These are phyloP conservation scores for Fusarium continuum DNA, from an alignment of 2,329 filamentous ascomycete species.

Conservation along the genomic window DNA sequence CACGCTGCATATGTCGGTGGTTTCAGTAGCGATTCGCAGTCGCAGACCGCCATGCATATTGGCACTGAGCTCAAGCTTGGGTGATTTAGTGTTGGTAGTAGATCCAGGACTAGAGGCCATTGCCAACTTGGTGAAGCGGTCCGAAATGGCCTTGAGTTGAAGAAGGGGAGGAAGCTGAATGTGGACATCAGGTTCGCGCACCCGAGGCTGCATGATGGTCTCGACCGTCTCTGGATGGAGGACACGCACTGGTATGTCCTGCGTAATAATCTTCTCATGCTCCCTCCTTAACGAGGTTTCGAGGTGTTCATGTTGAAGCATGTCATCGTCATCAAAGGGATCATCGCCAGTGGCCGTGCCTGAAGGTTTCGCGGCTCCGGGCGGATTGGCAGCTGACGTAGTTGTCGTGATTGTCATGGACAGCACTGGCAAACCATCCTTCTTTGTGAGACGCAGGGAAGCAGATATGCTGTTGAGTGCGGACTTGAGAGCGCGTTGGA, in stretches of 20 bases:
- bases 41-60: slow-evolving; percentile 93
- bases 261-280: slow-evolving; percentile 90
- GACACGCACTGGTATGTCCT: slow-evolving; percentile 95
- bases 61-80: slow-evolving; percentile 85
- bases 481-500: slow-evolving; percentile 91
- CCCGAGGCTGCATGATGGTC: slow-evolving; percentile 90
- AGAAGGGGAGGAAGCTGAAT: slow-evolving; percentile 87
- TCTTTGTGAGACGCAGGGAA: slow-evolving; percentile 90
- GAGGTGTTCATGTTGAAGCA: slow-evolving; percentile 60
- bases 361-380: slow-evolving; percentile 45
- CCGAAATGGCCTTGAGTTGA: slow-evolving; percentile 92
- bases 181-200: slow-evolving; percentile 91
- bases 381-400: slow-evolving; percentile 59
- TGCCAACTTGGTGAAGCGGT: slow-evolving; percentile 91
- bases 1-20: slow-evolving; percentile 82
- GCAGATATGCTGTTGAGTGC: slow-evolving; percentile 83
- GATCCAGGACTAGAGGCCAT: slow-evolving; percentile 54
- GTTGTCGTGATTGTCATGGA: slow-evolving; percentile 89
- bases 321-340: slow-evolving; percentile 55
- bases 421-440: slow-evolving; percentile 84
- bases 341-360: slow-evolving; percentile 45
- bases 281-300: slow-evolving; percentile 71
- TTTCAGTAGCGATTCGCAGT: slow-evolving; percentile 82
- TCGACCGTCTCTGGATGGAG: slow-evolving; percentile 85
- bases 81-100: slow-evolving; percentile 56